Evolutionary conservation across 2,329 filamentous ascomycete genomes (phyloP).

Genomic region (Penicillium sp.): DNA sequence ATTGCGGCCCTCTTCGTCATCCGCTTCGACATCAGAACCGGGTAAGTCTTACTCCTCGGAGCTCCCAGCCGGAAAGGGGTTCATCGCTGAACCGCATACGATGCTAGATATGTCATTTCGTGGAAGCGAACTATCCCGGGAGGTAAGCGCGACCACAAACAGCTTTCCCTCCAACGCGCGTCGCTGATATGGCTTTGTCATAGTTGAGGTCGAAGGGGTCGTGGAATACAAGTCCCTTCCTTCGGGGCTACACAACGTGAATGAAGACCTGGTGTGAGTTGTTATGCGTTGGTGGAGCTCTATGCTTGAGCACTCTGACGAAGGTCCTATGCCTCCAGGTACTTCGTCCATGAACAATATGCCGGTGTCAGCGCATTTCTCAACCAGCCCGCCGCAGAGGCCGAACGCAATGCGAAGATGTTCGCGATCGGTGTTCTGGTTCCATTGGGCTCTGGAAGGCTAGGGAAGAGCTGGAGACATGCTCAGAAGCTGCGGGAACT

Average conservation of each 20-base stretch:
- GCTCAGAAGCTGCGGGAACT: conserved; percentile 70
- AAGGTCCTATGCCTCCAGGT: conserved; percentile 51
- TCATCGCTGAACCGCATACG: conserved; percentile 12
- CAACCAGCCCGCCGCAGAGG: conserved; percentile 73
- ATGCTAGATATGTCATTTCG: conserved; percentile 67
- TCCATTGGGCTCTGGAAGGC: conserved; percentile 73
- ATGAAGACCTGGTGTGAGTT: conserved; percentile 67
- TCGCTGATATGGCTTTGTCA: conserved; percentile 15
- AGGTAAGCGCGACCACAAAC: conserved; percentile 46
- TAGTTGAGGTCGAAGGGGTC: conserved; percentile 67
- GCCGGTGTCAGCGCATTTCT: conserved; percentile 90
- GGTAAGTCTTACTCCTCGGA: conserved; percentile 50
- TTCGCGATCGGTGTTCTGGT: conserved; percentile 87
- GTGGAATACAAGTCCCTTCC: conserved; percentile 97
- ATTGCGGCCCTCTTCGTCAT: conserved; percentile 82
- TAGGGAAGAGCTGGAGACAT: conserved; percentile 87
- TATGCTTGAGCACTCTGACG: conserved; percentile 6
- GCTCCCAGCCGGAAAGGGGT: conserved; percentile 4
- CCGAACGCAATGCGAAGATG: conserved; percentile 83
- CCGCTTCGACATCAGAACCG: conserved; percentile 86
- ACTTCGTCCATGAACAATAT: conserved; percentile 81
- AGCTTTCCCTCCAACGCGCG: neutral
- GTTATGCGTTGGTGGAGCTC: neutral
- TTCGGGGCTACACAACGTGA: conserved; percentile 83
- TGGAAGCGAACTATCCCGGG: conserved; percentile 74